Percentiles rank a stretch among this genome's conserved stretches.
These are phyloP conservation scores for Saturnispora diversa DNA, from an alignment of 805 yeast species.

Conservation along the genomic window DNA sequence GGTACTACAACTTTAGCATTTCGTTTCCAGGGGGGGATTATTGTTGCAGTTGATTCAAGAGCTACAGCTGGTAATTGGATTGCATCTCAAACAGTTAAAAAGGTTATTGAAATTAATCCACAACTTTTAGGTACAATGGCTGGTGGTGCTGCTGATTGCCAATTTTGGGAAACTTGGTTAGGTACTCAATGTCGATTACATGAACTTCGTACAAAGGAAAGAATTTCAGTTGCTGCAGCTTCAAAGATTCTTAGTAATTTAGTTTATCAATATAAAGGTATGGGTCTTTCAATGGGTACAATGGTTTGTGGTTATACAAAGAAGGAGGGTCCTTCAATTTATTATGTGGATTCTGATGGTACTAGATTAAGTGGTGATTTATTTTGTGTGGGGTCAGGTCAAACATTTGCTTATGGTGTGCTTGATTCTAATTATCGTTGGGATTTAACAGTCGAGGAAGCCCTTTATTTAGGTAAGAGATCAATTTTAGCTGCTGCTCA, in stretches of 20 bases:
- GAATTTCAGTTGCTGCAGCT: slow-evolving; percentile 95
- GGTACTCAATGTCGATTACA: slow-evolving; percentile 94
- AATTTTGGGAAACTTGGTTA: slow-evolving; percentile 98
- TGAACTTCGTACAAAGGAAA: slow-evolving; percentile 88
- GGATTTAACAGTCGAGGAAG: slow-evolving; percentile 91
- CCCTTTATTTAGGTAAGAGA: slow-evolving; percentile 88
- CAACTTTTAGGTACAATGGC: slow-evolving; percentile 96
- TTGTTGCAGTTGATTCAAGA: slow-evolving; percentile 95
- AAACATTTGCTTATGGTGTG: slow-evolving; percentile 98
- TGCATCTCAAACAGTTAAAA: slow-evolving; percentile 95
- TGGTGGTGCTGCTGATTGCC: slow-evolving; percentile 99
- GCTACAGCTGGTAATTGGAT: slow-evolving; percentile 98
- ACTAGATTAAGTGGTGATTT: slow-evolving; percentile 89
- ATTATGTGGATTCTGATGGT: slow-evolving; percentile 96
- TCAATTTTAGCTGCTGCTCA: slow-evolving; percentile 96
- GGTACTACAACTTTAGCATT: slow-evolving; percentile 99
- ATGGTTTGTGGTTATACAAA: slow-evolving; percentile 97
- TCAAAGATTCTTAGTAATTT: slow-evolving; percentile 86
- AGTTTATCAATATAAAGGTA: slow-evolving; percentile 90
- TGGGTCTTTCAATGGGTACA: slow-evolving; percentile 99
- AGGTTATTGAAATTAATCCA: slow-evolving; percentile 94
- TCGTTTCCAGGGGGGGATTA: slow-evolving; percentile 90
- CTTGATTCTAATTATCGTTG: slow-evolving; percentile 85
- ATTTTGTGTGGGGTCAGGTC: slow-evolving; percentile 98
- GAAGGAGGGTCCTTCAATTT: slow-evolving; percentile 91